Evolutionary conservation across 228 moss, liverwort and hornwort genomes (phyloP).

Genomic region (Sphagnum magellanicum): DNA sequence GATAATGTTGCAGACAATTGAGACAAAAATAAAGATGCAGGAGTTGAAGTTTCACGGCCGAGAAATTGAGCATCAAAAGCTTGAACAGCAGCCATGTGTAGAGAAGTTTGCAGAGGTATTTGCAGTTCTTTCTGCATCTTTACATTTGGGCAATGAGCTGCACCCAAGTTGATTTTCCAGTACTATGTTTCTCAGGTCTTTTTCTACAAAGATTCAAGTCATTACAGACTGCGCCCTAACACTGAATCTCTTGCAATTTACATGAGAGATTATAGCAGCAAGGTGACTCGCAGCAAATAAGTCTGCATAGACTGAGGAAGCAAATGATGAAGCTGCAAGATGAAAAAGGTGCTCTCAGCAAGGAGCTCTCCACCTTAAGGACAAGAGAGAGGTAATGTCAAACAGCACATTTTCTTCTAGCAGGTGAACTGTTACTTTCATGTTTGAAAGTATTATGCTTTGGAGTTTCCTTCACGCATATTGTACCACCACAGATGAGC

Average conservation of each 20-base stretch:
- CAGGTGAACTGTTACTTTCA: no score
- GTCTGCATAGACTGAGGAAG: conserved; percentile 26
- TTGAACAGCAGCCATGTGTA: conserved; percentile 7
- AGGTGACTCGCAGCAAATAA: conserved; percentile 15
- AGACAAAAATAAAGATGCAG: conserved; percentile 46
- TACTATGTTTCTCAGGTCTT: not conserved
- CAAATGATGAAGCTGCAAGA: conserved; percentile 18
- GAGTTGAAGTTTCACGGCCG: conserved; percentile 14
- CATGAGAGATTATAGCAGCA: conserved; percentile 4
- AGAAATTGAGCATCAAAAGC: conserved; percentile 2
- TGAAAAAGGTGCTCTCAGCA: conserved; percentile 20
- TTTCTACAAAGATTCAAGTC: not conserved
- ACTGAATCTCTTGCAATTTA: conserved; percentile 1
- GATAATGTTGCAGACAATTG: conserved; percentile 24
- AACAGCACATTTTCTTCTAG: no score
- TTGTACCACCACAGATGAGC: no score
- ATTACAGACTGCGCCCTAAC: conserved; percentile 8
- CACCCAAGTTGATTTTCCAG: no score
- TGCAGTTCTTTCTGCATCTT: not conserved
- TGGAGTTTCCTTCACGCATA: no score
- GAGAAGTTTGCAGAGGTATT: not conserved
- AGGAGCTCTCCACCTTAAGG: conserved; percentile 31
- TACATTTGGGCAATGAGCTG: not conserved
- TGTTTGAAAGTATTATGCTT: no score
- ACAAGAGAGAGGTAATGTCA: conserved; percentile 32